These are phyloP conservation scores for Pholiota adiposa DNA, from an alignment of 1,284 basidiomycete species.

Conservation along the genomic window DNA sequence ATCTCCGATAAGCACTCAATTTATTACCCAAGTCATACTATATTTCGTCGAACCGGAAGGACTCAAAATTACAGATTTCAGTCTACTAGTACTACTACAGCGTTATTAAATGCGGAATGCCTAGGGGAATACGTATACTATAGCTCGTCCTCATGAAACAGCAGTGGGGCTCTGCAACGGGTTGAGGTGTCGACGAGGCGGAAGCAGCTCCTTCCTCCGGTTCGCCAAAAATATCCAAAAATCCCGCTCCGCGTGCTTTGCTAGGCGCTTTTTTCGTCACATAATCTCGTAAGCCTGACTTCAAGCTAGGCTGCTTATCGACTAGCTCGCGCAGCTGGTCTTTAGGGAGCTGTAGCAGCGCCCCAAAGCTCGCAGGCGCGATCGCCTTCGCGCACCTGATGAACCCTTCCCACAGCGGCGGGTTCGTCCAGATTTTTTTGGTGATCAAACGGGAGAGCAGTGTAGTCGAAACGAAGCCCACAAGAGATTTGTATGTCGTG, in stretches of 20 bases:
- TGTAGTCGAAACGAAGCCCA: conserved; percentile 93
- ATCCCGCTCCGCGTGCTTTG: conserved; percentile 81
- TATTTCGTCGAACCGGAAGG: conserved; percentile 11
- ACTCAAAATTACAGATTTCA: conserved; percentile 8
- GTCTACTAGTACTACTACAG: conserved; percentile 16
- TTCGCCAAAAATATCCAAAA: conserved; percentile 81
- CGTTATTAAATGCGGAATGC: conserved; percentile 19
- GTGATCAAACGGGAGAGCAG: conserved; percentile 92
- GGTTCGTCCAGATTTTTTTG: conserved; percentile 97
- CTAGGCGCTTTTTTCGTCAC: conserved; percentile 85
- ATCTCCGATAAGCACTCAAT: conserved; percentile 20
- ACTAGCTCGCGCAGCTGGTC: conserved; percentile 91
- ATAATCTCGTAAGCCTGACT: conserved; percentile 83
- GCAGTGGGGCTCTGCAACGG: conserved; percentile 19
- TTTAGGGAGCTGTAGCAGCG: conserved; percentile 90
- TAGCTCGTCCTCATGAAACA: conserved; percentile 11
- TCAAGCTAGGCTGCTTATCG: conserved; percentile 86
- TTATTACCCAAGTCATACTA: too few species aligned
- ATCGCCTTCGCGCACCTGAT: conserved; percentile 93
- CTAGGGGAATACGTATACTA: conserved; percentile 16
- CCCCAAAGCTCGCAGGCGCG: conserved; percentile 90
- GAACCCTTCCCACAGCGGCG: conserved; percentile 98
- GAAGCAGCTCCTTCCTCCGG: conserved; percentile 38
- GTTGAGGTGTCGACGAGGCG: conserved; percentile 19
- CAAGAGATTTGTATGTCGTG: conserved; percentile 92